A percentile compares a stretch with the other conserved stretches of the same genome.
phyloP scores from a whole-genome alignment of 805 yeast species.

The Metschnikowia proteae region DNA sequence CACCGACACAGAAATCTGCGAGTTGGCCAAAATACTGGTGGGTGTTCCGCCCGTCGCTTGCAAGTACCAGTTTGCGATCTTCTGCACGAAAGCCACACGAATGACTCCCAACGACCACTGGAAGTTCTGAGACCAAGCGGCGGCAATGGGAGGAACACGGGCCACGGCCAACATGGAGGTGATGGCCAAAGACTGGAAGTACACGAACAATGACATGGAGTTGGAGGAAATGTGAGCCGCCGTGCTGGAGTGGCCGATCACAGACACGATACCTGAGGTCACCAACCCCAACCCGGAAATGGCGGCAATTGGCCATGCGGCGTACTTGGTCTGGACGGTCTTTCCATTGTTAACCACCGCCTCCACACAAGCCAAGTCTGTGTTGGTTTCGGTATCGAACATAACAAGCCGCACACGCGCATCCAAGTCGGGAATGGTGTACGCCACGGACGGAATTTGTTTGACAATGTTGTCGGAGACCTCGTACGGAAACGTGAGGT shows the following conservation, averaged over 20 bases:
- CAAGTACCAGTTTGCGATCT: conserved; percentile 87
- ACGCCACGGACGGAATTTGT: conserved; percentile 78
- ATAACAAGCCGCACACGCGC: conserved; percentile 80
- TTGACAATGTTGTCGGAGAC: conserved; percentile 41
- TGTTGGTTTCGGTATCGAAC: conserved; percentile 33
- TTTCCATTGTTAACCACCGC: conserved; percentile 84
- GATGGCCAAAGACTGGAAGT: conserved; percentile 90
- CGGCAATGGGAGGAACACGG: conserved; percentile 91
- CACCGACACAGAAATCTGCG: conserved; percentile 77
- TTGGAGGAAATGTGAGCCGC: conserved; percentile 98
- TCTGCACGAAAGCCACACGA: conserved; percentile 69
- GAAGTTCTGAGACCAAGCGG: conserved; percentile 97
- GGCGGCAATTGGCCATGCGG: conserved; percentile 92
- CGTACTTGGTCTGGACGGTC: conserved; percentile 82
- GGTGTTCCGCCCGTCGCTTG: conserved; percentile 92
- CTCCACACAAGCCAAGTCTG: conserved; percentile 83
- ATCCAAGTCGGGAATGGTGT: conserved; percentile 89
- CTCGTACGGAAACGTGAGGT: conserved; percentile 49
- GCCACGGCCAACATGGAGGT: conserved; percentile 95
- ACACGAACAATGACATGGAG: conserved; percentile 85
- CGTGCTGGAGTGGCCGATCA: conserved; percentile 84
- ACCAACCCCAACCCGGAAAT: conserved; percentile 83
- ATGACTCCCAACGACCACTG: conserved; percentile 95
- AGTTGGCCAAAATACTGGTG: conserved; percentile 66
- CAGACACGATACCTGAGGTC: conserved; percentile 82